Evolutionary conservation across 2,329 filamentous ascomycete species (phyloP).

Genomic region (Coniochaeta sp.): DNA sequence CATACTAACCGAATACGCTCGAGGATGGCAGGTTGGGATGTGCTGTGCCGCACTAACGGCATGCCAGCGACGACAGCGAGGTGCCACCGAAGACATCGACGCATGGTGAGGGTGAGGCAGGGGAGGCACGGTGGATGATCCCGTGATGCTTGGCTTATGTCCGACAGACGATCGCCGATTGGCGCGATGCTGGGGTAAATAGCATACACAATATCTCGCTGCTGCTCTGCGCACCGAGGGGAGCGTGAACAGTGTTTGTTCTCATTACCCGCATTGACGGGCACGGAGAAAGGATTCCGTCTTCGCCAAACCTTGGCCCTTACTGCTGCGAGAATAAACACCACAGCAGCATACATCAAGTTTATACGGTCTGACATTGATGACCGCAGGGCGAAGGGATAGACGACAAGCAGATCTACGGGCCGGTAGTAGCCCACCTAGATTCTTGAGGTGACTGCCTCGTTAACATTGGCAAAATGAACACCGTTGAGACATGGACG

Average conservation of each 20-base stretch:
- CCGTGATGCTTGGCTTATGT: background rate
- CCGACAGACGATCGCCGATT: background rate
- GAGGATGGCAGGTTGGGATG: background rate
- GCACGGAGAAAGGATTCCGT: background rate
- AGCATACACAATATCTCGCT: background rate
- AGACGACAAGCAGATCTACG: too few species aligned
- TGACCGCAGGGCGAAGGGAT: too few species aligned
- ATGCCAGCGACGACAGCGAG: background rate
- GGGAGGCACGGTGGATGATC: background rate
- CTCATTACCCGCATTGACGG: background rate
- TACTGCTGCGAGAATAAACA: too few species aligned
- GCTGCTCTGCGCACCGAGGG: background rate
- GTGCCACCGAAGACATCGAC: background rate
- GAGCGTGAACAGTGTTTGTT: background rate
- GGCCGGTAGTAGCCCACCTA: too few species aligned
- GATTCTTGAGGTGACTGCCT: too few species aligned
- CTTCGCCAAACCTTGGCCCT: too few species aligned
- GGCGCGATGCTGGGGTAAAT: background rate
- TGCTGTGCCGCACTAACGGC: constrained; percentile 1
- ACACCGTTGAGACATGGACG: too few species aligned
- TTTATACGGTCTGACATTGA: too few species aligned
- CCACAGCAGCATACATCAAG: too few species aligned
- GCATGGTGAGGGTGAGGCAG: background rate
- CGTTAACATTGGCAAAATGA: too few species aligned
- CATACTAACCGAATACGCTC: background rate